phyloP scores from a whole-genome alignment of 2,329 filamentous ascomycete genomes.

The Chalaropsis thielavioides region DNA sequence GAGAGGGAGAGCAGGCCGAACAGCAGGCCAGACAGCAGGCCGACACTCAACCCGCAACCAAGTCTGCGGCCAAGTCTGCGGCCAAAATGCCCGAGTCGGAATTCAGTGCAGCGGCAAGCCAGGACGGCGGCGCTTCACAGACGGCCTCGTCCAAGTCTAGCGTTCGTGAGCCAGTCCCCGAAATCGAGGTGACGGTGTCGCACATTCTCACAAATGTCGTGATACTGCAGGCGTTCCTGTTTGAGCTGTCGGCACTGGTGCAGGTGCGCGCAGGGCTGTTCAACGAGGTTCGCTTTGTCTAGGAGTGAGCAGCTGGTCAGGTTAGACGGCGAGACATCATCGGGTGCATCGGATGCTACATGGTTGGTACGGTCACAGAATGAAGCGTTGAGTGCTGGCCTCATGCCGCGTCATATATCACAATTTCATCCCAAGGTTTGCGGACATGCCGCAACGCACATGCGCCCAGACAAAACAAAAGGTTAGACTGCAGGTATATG shows the following conservation, averaged over 20 bases:
- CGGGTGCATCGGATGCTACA: no score
- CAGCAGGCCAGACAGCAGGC: background rate
- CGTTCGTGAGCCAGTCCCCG: constrained; percentile 14
- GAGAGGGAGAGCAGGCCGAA: constrained; percentile 10
- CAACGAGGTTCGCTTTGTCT: constrained; percentile 53
- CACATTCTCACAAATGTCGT: constrained; percentile 69
- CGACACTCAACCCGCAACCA: constrained; percentile 1
- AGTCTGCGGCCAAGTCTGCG: constrained; percentile 19
- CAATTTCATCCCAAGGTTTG: background rate
- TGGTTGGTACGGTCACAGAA: background rate
- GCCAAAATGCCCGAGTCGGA: constrained; percentile 22
- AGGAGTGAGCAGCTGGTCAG: background rate
- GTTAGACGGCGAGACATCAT: no score
- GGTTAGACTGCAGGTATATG: background rate
- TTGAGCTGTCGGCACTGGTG: constrained; percentile 60
- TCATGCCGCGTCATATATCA: background rate
- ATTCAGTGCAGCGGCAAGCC: constrained; percentile 15
- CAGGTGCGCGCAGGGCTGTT: constrained; percentile 63
- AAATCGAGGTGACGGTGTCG: constrained; percentile 49
- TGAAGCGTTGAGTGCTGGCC: no score
- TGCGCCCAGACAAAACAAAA: background rate
- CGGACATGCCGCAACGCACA: background rate
- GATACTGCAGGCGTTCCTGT: constrained; percentile 63
- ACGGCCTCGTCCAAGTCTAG: background rate
- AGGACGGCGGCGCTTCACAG: constrained; percentile 12